phyloP scores from a whole-genome alignment of 805 yeast species.

The Monosporozyma unispora region DNA sequence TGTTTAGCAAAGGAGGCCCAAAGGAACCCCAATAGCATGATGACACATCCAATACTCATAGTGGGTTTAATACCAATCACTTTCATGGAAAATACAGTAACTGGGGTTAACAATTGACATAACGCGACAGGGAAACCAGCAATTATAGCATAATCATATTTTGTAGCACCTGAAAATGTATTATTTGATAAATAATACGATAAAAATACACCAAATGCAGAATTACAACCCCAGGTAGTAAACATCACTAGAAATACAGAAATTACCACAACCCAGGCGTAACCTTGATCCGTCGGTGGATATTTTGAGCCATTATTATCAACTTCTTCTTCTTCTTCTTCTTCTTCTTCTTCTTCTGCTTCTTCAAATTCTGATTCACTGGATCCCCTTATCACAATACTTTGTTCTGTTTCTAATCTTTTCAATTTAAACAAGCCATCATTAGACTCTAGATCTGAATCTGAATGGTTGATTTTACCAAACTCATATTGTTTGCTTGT shows the following conservation, averaged over 20 bases:
- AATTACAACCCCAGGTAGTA: slow-evolving; percentile 68
- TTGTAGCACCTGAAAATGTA: slow-evolving; percentile 45
- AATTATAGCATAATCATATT: slow-evolving; percentile 53
- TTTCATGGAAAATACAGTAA: slow-evolving; percentile 39
- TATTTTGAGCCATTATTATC: slow-evolving; percentile 27
- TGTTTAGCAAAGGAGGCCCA: slow-evolving; percentile 52
- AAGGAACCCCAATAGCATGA: slow-evolving; percentile 47
- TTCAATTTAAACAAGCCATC: not conserved
- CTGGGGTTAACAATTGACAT: slow-evolving; percentile 55
- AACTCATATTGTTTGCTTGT: not conserved
- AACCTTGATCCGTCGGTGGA: slow-evolving; percentile 54
- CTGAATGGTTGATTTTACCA: not conserved
- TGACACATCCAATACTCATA: slow-evolving; percentile 40
- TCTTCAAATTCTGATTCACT: not conserved
- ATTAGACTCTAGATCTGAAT: not conserved
- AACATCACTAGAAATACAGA: slow-evolving; percentile 44
- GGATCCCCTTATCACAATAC: not conserved
- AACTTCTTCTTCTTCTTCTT: not conserved
- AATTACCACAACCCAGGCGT: slow-evolving; percentile 55
- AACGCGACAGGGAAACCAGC: slow-evolving; percentile 55
- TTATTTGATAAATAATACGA: slow-evolving; percentile 45
- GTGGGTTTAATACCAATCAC: slow-evolving; percentile 42
- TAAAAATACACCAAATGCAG: slow-evolving; percentile 55
- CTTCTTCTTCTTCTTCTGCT: not conserved
- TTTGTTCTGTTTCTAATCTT: not conserved